Conservation (phyloP, 306 rosid genomes). For the Pterocarpus santalinus region DNA sequence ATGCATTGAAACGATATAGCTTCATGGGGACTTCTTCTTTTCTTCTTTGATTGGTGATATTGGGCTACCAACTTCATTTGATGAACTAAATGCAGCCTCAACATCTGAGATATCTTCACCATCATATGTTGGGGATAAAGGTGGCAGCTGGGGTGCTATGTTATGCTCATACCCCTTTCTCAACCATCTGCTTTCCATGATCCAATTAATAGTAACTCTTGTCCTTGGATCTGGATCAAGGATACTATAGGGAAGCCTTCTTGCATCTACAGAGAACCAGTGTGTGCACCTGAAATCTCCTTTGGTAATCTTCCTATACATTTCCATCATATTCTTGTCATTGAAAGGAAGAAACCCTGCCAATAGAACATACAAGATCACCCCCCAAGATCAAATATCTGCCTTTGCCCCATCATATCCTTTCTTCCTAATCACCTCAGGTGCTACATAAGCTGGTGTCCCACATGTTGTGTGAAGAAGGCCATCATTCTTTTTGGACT, state of each 20-base stretch:
- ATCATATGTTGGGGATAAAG: constrained; percentile 20
- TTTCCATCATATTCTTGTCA: constrained; percentile 57
- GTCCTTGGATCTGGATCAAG: constrained; percentile 69
- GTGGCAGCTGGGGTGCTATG: constrained; percentile 34
- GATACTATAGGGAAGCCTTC: constrained; percentile 61
- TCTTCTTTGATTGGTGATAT: background rate
- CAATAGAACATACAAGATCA: constrained; percentile 71
- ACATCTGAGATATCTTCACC: constrained; percentile 38
- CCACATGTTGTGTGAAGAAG: constrained; percentile 77
- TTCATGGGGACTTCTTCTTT: constrained; percentile 36
- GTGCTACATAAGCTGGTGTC: constrained; percentile 74
- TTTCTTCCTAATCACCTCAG: constrained; percentile 65
- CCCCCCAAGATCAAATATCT: constrained; percentile 87
- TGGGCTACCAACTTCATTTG: constrained; percentile 14
- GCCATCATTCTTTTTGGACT: constrained; percentile 56
- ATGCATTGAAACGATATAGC: constrained; percentile 64
- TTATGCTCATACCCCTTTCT: constrained; percentile 55
- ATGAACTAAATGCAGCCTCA: constrained; percentile 42
- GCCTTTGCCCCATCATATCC: constrained; percentile 82
- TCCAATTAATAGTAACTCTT: constrained; percentile 53
- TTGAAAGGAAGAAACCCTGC: constrained; percentile 81
- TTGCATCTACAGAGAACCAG: constrained; percentile 65
- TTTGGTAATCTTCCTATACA: constrained; percentile 67
- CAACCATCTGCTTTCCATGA: constrained; percentile 69
- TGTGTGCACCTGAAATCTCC: constrained; percentile 71